Conservation (phyloP, 179 eudicot genomes). For the Beta lomatogona region DNA sequence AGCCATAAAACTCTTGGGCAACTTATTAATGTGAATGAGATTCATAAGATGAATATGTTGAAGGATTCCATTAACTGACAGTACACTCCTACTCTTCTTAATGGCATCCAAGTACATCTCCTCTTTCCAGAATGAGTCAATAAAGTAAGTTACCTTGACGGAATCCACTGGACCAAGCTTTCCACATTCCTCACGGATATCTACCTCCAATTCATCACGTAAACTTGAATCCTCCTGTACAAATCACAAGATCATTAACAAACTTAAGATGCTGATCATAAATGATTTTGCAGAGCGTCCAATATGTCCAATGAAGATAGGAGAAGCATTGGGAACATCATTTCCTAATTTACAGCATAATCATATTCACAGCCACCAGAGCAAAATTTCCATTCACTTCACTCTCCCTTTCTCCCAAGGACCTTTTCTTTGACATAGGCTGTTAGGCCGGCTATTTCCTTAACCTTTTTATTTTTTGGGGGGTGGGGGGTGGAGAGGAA, state of each 20-base stretch:
- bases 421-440: not conserved
- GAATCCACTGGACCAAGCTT: constrained; percentile 85
- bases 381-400: not conserved
- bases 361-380: not conserved
- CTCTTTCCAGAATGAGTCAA: not conserved
- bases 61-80: not conserved
- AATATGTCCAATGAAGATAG: not conserved
- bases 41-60: not conserved
- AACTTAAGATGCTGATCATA: not conserved
- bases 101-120: not conserved
- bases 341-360: not conserved
- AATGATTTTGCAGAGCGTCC: not conserved
- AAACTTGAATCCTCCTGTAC: constrained; percentile 72
- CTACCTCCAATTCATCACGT: constrained; percentile 69
- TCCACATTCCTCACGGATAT: constrained; percentile 79
- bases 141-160: constrained; percentile 62
- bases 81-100: not conserved
- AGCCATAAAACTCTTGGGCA: not conserved
- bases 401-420: not conserved
- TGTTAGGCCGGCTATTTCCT: too few species aligned
- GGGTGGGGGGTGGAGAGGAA: not conserved
- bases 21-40: not conserved
- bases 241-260: constrained; percentile 30
- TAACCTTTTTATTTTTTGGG: not conserved
- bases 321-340: not conserved